Base-by-base conservation (phyloP, 2,329 filamentous ascomycete species). In the Daldinia sp. region DNA sequence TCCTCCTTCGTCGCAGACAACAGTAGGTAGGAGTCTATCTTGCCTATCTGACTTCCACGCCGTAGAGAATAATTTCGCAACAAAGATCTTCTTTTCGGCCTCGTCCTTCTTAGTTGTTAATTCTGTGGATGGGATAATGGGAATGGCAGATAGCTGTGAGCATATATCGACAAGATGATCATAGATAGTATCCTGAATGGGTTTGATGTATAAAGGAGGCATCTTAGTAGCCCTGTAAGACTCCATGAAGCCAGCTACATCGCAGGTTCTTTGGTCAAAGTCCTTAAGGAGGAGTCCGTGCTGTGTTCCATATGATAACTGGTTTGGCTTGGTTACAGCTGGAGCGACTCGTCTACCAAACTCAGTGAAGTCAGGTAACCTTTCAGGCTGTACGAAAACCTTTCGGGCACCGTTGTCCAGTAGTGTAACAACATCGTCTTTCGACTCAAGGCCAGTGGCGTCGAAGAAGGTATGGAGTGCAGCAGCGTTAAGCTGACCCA, bases 1-100 rank as follows among this genome's bases (percentile, higher is more conserved):
- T 1, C 94, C 94, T 55, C 91, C 85, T 83, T 97, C 93, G 78
- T 99, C 93, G 0, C 92, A 94, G 6, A 99, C 96, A 3, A 97
- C 88, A 0, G 96, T 99, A 1, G 96, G 91, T 73, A 97, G 89
- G 7, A 99, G 86, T 7, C 92, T 91, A 77, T 98, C 97, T 3
- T 89, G 81, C 70, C 94, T 88, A 80, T 99, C 96, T 42, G 92
- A 93, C 70, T 87, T 90, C 81, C 94, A 94, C 71, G 90, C 89
- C 2, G 88, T 86, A 57, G 93, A 87, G 68, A 98, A 85, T 33
- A 98, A 82, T 74, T 88, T 89, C 12, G 89, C 86, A 5, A 93
- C 87, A 41, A 90, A 90, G 28, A 98, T 74, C 76, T 83, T 86
- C 48, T 85, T 82, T 10, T 86, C 78, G 56, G 74, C 69, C 28